Evolutionary conservation across 2,329 filamentous ascomycete species (phyloP).

Genomic region (Alternaria ventricosa): DNA sequence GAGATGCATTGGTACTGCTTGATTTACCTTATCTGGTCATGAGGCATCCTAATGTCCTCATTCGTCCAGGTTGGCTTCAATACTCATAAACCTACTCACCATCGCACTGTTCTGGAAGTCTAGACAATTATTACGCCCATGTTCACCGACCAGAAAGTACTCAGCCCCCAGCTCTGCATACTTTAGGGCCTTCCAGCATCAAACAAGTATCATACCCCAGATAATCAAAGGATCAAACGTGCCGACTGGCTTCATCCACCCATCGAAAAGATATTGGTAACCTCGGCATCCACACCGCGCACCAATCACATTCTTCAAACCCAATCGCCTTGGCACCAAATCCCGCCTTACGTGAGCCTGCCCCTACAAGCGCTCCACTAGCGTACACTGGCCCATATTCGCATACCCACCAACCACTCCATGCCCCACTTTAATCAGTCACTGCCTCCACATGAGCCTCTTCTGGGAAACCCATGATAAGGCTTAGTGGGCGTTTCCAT

Average conservation of each 20-base stretch:
- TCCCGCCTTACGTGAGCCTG: slow-evolving; percentile 10
- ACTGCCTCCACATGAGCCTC: slow-evolving; percentile 1
- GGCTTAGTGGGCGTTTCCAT: slow-evolving; percentile 3
- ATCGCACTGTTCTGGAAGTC: neutral
- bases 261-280: neutral
- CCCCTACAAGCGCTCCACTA: neutral
- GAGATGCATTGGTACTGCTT: neutral
- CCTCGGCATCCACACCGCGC: neutral
- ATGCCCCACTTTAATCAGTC: neutral
- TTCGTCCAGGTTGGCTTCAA: neutral
- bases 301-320: neutral
- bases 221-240: neutral
- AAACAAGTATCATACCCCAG: neutral
- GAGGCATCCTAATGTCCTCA: neutral
- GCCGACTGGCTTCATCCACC: neutral
- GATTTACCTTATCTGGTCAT: neutral
- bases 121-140: neutral
- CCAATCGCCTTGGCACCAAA: neutral
- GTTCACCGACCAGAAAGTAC: neutral
- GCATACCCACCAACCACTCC: neutral
- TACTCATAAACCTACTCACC: neutral
- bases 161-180: neutral
- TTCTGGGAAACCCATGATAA: neutral
- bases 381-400: neutral
- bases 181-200: neutral